Evolutionary conservation across 106 monocot species (phyloP).

Genomic region (Dendrobium catenatum): DNA sequence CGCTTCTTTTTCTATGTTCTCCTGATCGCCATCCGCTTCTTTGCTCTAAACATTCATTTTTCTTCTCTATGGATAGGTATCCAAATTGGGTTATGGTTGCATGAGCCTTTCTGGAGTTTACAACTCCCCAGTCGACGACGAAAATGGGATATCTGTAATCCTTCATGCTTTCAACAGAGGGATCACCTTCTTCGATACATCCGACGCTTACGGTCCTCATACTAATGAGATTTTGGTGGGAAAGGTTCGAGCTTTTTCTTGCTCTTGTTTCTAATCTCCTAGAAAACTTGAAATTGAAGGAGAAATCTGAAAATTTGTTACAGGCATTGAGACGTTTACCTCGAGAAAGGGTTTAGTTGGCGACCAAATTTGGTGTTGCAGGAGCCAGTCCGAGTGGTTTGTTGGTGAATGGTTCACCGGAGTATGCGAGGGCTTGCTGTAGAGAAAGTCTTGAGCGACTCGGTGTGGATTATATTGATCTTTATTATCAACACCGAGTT

Average conservation of each 20-base stretch:
- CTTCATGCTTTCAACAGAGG: slow-evolving; percentile 51
- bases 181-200: slow-evolving; percentile 79
- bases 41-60: background rate
- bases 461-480: slow-evolving; percentile 79
- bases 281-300: background rate
- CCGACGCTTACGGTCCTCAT: slow-evolving; percentile 51
- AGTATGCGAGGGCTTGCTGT: slow-evolving; percentile 53
- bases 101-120: slow-evolving; percentile 56
- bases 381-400: background rate
- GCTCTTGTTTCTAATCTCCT: background rate
- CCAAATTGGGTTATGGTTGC: slow-evolving; percentile 71
- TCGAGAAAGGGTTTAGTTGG: slow-evolving; percentile 41
- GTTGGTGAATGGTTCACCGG: slow-evolving; percentile 31
- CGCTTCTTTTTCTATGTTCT: background rate
- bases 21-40: background rate
- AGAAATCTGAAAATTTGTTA: background rate
- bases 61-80: slow-evolving; percentile 21
- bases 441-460: slow-evolving; percentile 73
- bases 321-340: slow-evolving; percentile 44
- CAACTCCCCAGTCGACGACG: slow-evolving; percentile 46
- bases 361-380: slow-evolving; percentile 40
- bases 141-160: slow-evolving; percentile 43
- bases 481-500: slow-evolving; percentile 75
- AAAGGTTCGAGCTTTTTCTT: slow-evolving; percentile 13
- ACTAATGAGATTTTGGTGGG: slow-evolving; percentile 56